Evolutionary conservation across 2,329 filamentous ascomycete genomes (phyloP), one percentile per base, ranked within the genome.

Genomic region (Rutstroemia sp.): DNA sequence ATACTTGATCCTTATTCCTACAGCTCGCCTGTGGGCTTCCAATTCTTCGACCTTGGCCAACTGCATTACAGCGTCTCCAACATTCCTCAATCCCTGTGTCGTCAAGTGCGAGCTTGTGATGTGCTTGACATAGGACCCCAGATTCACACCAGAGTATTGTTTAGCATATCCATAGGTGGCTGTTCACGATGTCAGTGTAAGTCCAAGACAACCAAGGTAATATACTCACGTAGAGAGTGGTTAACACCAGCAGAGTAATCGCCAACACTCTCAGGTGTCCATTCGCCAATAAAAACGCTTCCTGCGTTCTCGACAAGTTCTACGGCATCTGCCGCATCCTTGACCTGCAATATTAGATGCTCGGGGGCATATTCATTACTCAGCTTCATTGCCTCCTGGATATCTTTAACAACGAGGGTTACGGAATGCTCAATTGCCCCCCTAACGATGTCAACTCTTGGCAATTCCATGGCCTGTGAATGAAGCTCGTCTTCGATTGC

Each of bases 231-330:
- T 63, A 99, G 77, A 58, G 90, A 95, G 77, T 99, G 94, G 72
- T 99, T 99, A 44, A 99, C 94, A 68, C 94, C 94, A 53, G 94
- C 94, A 61, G 91, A 96, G 75, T 99, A 99, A 71, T 99, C 94
- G 47, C 94, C 94, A 3, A 99, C 94, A 71, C 90, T 95, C 75
- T 99, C 94, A 5, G 94, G 94, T 0, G 94, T 97, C 94, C 94
- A 99, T 62, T 88, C 80, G 9, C 94, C 94, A 62, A 97, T 86
- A 70, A 99, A 99, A 6, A 99, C 92, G 70, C 90, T 96, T 18
- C 94, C 94, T 2, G 94, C 94, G 66, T 99, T 96, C 75, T 91
- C 82, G 23, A 99, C 91, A 70, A 86, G 75, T 38, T 88, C 84
- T 0, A 95, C 86, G 3, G 86, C 79, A 58, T 80, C 77, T 65